Evolutionary conservation across 495 filamentous ascomycete species (phyloP).

Genomic region (Hypoxylon trugodes): DNA sequence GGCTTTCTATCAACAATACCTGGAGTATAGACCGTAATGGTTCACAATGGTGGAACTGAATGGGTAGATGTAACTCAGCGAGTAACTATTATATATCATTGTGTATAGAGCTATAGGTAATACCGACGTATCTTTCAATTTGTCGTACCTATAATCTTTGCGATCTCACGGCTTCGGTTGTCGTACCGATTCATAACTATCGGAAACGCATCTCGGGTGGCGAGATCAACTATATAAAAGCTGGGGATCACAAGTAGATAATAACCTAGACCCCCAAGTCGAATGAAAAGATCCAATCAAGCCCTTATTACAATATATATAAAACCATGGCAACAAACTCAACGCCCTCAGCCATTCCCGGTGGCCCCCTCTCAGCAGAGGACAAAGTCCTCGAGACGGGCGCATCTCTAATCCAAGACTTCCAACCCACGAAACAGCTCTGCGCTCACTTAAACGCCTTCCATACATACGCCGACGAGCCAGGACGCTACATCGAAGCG

Average conservation of each 20-base stretch:
- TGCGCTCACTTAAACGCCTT: slow-evolving; percentile 89
- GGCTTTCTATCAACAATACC: neutral
- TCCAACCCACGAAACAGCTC: slow-evolving; percentile 76
- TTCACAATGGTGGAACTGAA: neutral
- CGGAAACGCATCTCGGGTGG: too few relatives aligned
- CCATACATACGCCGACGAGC: slow-evolving; percentile 79
- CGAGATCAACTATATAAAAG: too few relatives aligned
- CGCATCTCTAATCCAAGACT: slow-evolving; percentile 55
- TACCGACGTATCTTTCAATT: slow-evolving; percentile 8
- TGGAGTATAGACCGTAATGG: neutral
- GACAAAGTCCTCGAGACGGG: slow-evolving; percentile 43
- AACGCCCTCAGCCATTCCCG: slow-evolving; percentile 27
- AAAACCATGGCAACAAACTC: slow-evolving; percentile 20
- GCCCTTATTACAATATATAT: neutral
- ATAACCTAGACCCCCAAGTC: neutral
- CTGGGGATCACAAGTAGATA: neutral
- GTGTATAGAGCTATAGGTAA: neutral
- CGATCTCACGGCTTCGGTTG: neutral
- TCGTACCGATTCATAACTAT: neutral
- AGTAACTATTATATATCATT: neutral
- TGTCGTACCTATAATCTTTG: neutral
- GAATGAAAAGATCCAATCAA: neutral
- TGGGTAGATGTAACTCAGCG: slow-evolving; percentile 5
- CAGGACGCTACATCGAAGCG: slow-evolving; percentile 72
- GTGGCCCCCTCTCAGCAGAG: slow-evolving; percentile 30